phyloP scores from a whole-genome alignment of 2,329 filamentous ascomycete genomes.

The Penicillium sclerotiorum region DNA sequence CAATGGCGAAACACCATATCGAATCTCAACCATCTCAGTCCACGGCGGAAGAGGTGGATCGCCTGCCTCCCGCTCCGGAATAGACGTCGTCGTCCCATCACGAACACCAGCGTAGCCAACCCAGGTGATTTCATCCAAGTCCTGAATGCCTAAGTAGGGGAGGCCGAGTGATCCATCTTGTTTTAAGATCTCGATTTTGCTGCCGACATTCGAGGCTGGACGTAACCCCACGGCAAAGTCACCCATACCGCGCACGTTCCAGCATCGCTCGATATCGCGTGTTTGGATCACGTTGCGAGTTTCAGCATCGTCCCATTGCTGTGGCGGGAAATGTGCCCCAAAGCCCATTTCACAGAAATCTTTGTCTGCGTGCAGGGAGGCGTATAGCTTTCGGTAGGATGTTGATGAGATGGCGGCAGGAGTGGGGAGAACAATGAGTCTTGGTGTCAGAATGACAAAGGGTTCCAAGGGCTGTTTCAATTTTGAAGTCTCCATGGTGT shows the following conservation, averaged over 20 bases:
- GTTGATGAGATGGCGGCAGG: conserved; percentile 16
- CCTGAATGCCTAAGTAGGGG: neutral
- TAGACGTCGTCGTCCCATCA: conserved; percentile 24
- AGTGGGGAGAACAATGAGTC: conserved; percentile 23
- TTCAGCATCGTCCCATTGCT: conserved; percentile 22
- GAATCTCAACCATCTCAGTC: conserved; percentile 31
- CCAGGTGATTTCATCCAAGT: conserved; percentile 16
- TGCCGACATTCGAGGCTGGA: neutral
- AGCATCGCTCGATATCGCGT: conserved; percentile 21
- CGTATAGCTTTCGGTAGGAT: conserved; percentile 23
- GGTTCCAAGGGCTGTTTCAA: conserved; percentile 1
- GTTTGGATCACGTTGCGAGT: conserved; percentile 15
- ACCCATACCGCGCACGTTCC: conserved; percentile 13
- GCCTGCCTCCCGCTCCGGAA: conserved; percentile 12
- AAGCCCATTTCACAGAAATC: conserved; percentile 26
- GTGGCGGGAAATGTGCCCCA: conserved; percentile 15
- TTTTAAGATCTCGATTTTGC: conserved; percentile 2
- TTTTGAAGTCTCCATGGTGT: neutral
- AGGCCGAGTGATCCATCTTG: neutral
- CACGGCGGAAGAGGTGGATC: conserved; percentile 19
- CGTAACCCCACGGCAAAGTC: conserved; percentile 24
- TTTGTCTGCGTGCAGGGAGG: conserved; percentile 16
- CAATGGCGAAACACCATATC: conserved; percentile 26
- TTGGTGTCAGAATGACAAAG: conserved; percentile 21
- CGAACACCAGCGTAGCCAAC: conserved; percentile 26